A percentile compares a stretch with the other conserved stretches of the same genome.
phyloP scores from a whole-genome alignment of 2,329 filamentous ascomycete species.

The Aspergillus sp. region DNA sequence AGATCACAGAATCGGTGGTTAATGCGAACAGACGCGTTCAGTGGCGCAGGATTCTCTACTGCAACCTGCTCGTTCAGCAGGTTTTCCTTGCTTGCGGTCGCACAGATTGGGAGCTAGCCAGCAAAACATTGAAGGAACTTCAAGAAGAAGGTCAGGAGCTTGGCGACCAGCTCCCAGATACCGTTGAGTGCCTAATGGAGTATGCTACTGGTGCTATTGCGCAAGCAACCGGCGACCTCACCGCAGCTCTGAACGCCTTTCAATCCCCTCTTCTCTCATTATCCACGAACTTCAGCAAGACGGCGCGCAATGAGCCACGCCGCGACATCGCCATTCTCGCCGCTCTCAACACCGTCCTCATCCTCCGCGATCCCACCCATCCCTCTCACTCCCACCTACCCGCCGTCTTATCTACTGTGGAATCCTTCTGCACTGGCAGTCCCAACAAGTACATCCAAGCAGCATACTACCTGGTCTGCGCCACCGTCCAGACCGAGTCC shows the following conservation, averaged over 20 bases:
- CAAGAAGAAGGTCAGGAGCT: conserved; percentile 50
- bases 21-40: conserved; percentile 60
- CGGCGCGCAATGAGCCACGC: conserved; percentile 52
- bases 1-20: conserved; percentile 55
- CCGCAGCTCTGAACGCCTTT: conserved; percentile 68
- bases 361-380: conserved; percentile 65
- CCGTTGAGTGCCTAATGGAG: conserved; percentile 57
- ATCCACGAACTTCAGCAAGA: conserved; percentile 40
- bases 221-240: conserved; percentile 74
- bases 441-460: conserved; percentile 74
- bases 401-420: conserved; percentile 65
- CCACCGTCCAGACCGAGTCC: conserved; percentile 65
- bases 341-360: conserved; percentile 68
- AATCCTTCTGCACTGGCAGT: conserved; percentile 67
- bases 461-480: conserved; percentile 74
- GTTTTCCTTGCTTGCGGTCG: conserved; percentile 69
- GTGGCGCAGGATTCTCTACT: conserved; percentile 67
- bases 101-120: conserved; percentile 69
- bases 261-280: conserved; percentile 62
- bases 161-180: conserved; percentile 41
- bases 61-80: conserved; percentile 70
- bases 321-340: conserved; percentile 66
- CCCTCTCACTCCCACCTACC: conserved; percentile 61
- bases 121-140: conserved; percentile 58
- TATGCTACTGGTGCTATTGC: conserved; percentile 76